These are phyloP conservation scores for Triangularia setosa DNA, from an alignment of 2,329 filamentous ascomycete genomes.

Conservation along the genomic window DNA sequence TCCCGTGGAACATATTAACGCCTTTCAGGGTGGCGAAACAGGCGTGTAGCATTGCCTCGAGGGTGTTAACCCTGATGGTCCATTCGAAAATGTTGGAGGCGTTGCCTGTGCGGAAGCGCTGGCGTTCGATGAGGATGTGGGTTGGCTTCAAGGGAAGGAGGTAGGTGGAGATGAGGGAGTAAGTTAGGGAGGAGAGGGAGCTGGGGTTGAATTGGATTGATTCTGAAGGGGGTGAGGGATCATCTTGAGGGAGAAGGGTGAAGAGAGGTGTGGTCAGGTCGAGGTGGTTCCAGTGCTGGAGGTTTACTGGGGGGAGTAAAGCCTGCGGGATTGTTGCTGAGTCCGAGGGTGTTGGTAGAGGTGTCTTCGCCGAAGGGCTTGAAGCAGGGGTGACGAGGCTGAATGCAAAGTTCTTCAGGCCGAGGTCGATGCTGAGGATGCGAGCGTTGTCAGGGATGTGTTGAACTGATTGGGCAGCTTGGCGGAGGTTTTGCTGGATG, in stretches of 20 bases:
- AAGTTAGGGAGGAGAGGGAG: conserved; percentile 33
- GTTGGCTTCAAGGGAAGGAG: conserved; percentile 54
- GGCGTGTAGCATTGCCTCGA: conserved; percentile 78
- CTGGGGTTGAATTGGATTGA: conserved; percentile 26
- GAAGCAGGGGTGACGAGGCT: conserved; percentile 49
- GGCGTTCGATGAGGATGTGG: conserved; percentile 64
- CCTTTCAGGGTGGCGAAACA: conserved; percentile 53
- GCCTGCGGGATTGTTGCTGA: background rate
- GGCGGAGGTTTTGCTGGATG: conserved; percentile 48
- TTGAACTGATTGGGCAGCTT: conserved; percentile 30
- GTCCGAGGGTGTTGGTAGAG: conserved; percentile 7
- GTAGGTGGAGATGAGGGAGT: conserved; percentile 32
- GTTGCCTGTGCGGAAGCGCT: conserved; percentile 61
- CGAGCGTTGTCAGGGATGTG: conserved; percentile 35
- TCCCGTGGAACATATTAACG: conserved; percentile 2
- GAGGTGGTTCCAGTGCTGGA: conserved; percentile 27
- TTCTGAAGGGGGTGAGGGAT: background rate
- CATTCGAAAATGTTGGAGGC: conserved; percentile 68
- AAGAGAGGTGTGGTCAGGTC: conserved; percentile 15
- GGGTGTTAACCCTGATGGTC: conserved; percentile 76
- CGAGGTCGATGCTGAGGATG: conserved; percentile 79
- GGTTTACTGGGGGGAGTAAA: background rate
- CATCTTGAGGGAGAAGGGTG: conserved; percentile 19
- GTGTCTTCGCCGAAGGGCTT: background rate
- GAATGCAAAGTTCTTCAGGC: conserved; percentile 75